A percentile compares a stretch with the other conserved stretches of the same genome.
These are phyloP conservation scores for Austroboletus olivaceoglutinosus DNA, from an alignment of 1,284 basidiomycete genomes.

Conservation along the genomic window DNA sequence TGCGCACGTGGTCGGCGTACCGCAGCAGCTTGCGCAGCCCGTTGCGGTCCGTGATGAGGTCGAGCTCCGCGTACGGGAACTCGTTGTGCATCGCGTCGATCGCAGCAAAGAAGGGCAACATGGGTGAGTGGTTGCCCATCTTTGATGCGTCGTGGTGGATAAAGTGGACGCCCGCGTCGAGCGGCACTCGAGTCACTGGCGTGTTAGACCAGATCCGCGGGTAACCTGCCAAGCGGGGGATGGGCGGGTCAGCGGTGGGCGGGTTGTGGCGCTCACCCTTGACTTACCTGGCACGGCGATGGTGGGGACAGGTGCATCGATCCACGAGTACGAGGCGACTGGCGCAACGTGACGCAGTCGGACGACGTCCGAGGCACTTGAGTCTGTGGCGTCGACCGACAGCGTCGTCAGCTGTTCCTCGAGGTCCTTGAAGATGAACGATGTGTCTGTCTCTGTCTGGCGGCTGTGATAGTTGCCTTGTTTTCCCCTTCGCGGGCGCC, in stretches of 20 bases:
- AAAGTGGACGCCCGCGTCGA: conserved; percentile 27
- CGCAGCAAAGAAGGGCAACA: conserved; percentile 36
- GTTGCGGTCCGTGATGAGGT: conserved; percentile 38
- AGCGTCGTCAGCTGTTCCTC: conserved; percentile 14
- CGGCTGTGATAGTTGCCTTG: neutral
- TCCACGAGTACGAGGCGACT: conserved; percentile 37
- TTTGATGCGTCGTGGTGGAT: conserved; percentile 35
- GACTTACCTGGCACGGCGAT: conserved; percentile 33
- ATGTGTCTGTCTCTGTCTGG: neutral
- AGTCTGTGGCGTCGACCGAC: conserved; percentile 9
- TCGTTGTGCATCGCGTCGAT: conserved; percentile 32
- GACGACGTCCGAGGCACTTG: conserved; percentile 16
- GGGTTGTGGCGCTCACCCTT: neutral
- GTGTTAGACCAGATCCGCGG: conserved; percentile 32
- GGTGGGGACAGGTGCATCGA: conserved; percentile 29
- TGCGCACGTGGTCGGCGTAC: conserved; percentile 17
- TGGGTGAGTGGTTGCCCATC: conserved; percentile 32
- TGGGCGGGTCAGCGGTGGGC: neutral
- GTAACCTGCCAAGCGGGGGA: conserved; percentile 27
- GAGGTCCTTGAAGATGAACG: conserved; percentile 23
- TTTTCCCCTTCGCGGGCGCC: conserved; percentile 18
- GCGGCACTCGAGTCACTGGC: conserved; percentile 23
- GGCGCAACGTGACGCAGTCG: conserved; percentile 26
- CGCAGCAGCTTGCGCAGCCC: conserved; percentile 38
- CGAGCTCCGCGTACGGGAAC: conserved; percentile 31